phyloP scores from a whole-genome alignment of 2,329 filamentous ascomycete species.

The Hypoxylon sp. region DNA sequence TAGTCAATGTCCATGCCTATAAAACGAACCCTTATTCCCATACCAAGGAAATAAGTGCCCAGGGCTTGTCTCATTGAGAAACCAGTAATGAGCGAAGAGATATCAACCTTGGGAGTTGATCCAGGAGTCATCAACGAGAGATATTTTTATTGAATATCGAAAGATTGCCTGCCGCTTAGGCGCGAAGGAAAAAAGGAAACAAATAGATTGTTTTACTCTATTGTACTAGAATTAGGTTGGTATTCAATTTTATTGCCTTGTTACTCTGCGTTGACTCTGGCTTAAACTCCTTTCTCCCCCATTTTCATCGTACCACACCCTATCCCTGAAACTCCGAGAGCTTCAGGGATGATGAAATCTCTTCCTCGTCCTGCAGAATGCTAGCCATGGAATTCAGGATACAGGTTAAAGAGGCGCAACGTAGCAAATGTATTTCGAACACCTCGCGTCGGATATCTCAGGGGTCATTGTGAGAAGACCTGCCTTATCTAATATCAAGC shows the following conservation, averaged over 20 bases:
- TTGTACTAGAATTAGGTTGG: neutral
- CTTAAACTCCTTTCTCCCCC: neutral
- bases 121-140: neutral
- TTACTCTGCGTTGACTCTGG: neutral
- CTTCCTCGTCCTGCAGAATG: too few species aligned
- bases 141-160: neutral
- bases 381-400: neutral
- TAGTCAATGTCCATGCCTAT: neutral
- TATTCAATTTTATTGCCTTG: neutral
- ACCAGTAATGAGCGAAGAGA: neutral
- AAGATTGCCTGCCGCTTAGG: neutral
- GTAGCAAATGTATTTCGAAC: neutral
- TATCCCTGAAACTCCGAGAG: neutral
- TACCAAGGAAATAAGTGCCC: neutral
- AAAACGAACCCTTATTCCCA: neutral
- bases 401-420: neutral
- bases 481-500: slow-evolving; percentile 1
- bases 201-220: neutral
- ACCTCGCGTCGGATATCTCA: neutral
- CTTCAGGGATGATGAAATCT: neutral
- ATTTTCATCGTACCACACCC: neutral
- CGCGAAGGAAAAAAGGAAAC: neutral
- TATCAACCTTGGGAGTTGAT: neutral
- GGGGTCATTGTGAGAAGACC: neutral
- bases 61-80: neutral